Conservation (phyloP, 176 grass and related monocot species). For the Olyra latifolia region DNA sequence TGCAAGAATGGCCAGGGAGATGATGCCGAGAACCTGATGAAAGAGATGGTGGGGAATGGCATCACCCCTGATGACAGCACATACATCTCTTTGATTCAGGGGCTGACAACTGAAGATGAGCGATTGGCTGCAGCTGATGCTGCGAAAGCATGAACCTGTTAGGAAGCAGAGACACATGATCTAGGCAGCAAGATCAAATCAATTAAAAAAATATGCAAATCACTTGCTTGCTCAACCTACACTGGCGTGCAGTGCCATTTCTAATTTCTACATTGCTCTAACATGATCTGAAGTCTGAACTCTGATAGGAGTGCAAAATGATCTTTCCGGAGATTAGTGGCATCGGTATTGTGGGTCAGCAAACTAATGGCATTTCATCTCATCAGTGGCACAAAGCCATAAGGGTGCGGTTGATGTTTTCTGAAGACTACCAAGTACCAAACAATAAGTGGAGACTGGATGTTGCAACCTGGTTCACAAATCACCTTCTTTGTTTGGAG, state of each 20-base stretch:
- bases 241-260: neutral
- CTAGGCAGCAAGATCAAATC: neutral
- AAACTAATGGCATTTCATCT: neutral
- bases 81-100: conserved; percentile 63
- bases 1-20: conserved; percentile 63
- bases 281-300: neutral
- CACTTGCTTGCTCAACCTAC: neutral
- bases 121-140: conserved; percentile 13
- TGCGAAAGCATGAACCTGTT: conserved; percentile 2
- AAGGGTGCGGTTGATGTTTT: neutral
- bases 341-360: neutral
- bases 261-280: neutral
- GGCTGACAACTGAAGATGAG: conserved; percentile 38
- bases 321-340: neutral
- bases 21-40: conserved; percentile 53
- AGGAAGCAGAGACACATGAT: neutral
- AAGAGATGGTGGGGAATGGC: conserved; percentile 73
- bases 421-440: neutral
- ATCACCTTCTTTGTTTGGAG: neutral
- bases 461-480: neutral
- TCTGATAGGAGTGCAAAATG: neutral
- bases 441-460: neutral
- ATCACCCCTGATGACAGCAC: conserved; percentile 61
- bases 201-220: neutral
- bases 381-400: neutral